Evolutionary conservation across 306 rosid species (phyloP), one percentile per base, ranked within the genome.

Genomic region (Acacia confusa): DNA sequence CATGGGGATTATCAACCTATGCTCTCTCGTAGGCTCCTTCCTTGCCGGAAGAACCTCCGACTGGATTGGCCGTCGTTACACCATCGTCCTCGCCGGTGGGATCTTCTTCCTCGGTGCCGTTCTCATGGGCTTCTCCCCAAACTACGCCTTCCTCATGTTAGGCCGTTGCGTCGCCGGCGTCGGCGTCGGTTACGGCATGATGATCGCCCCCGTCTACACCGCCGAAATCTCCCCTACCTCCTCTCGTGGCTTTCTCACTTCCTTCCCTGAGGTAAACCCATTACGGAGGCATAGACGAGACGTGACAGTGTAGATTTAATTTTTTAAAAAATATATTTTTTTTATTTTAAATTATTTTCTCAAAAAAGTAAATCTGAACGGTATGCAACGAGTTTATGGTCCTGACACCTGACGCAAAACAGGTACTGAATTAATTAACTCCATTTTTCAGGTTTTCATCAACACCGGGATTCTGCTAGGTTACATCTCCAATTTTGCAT

Each of bases 61-160:
- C 67, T 95, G 95, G 98, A 86, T 95, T 0, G 98, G 98, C 6
- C 94, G 98, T 9, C 95, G 95, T 17, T 92, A 91, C 86, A 91
- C 97, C 12, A 95, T 92, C 4, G 91, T 88, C 0, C 70, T 92
- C 0, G 92, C 97, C 20, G 92, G 87, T 0, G 88, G 53, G 0
- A 92, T 95, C 50, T 91, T 92, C 87, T 91, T 92, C 45, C 88
- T 7, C 15, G 98, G 97, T 25, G 92, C 98, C 10, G 40, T 90
- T 14, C 91, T 92, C 27, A 95, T 92, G 98, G 98, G 98, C 0
- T 90, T 92, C 55, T 87, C 98, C 17, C 79, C 97, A 8, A 92
- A 92, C 84, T 95, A 95, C 16, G 0, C 83, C 12, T 95, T 92
- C 19, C 97, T 95, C 65, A 95, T 92, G 98, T 89, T 90, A n/a